These are phyloP conservation scores for Hordeum marinum DNA, from an alignment of 176 grass and related monocot species.

Conservation along the genomic window DNA sequence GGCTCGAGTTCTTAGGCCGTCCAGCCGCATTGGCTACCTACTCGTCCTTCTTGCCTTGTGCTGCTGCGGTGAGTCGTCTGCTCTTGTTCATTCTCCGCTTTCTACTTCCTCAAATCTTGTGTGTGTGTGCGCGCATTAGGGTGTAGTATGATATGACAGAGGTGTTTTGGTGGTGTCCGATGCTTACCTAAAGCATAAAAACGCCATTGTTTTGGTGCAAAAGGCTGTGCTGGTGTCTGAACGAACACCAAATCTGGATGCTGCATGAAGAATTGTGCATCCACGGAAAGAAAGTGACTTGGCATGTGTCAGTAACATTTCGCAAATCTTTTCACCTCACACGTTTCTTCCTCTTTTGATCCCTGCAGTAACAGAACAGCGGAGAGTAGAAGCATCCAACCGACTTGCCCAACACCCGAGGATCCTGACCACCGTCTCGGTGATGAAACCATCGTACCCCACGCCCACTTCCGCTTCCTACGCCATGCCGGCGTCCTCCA, in stretches of 20 bases:
- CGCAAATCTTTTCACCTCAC: conserved; percentile 4
- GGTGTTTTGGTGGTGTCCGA: not conserved
- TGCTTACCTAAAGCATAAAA: not conserved
- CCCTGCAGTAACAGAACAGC: conserved; percentile 6
- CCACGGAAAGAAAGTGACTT: not conserved
- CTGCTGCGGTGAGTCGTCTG: conserved; percentile 35
- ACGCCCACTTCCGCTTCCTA: conserved; percentile 30
- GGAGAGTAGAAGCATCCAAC: conserved; percentile 12
- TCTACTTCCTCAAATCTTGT: not conserved
- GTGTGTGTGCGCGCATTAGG: not conserved
- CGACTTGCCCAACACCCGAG: not conserved
- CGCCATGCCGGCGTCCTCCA: not conserved
- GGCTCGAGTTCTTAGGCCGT: conserved; percentile 2
- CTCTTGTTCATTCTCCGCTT: not conserved
- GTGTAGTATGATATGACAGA: not conserved
- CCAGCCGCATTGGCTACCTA: conserved; percentile 17
- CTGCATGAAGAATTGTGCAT: not conserved
- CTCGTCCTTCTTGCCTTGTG: conserved; percentile 22
- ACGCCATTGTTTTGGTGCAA: not conserved
- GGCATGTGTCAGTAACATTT: not conserved
- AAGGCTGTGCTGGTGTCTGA: not conserved
- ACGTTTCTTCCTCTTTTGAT: not conserved
- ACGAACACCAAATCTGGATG: not conserved
- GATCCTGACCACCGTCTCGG: conserved; percentile 43
- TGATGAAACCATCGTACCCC: conserved; percentile 51